These are phyloP conservation scores for Aspergillus nidulans DNA, from an alignment of 495 filamentous ascomycete genomes.

Conservation along the genomic window DNA sequence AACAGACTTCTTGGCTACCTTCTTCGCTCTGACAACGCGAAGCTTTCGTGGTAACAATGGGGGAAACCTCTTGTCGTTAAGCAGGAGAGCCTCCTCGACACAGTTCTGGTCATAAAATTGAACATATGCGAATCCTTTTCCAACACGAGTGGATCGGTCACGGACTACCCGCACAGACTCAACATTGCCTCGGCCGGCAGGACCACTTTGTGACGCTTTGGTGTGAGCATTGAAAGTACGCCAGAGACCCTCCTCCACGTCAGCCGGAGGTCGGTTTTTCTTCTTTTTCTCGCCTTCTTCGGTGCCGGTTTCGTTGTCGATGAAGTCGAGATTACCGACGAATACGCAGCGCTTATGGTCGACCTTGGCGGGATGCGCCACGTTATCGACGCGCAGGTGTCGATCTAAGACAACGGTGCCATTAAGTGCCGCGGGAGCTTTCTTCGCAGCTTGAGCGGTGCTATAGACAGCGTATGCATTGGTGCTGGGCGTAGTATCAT, in stretches of 20 bases:
- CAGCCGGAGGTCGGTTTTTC: constrained; percentile 70
- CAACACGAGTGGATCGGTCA: constrained; percentile 82
- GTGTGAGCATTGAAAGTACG: constrained; percentile 62
- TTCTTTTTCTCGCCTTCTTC: constrained; percentile 50
- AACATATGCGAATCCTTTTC: constrained; percentile 97
- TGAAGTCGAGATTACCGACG: constrained; percentile 93
- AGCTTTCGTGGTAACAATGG: constrained; percentile 85
- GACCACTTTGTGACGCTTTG: constrained; percentile 35
- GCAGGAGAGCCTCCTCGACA: constrained; percentile 81
- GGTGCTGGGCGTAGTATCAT: constrained; percentile 83
- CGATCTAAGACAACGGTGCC: constrained; percentile 79
- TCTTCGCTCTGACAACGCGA: constrained; percentile 80
- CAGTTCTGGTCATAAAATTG: constrained; percentile 87
- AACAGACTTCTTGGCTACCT: constrained; percentile 62
- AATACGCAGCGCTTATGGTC: constrained; percentile 92
- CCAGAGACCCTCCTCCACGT: constrained; percentile 96
- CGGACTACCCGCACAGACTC: constrained; percentile 93
- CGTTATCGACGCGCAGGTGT: constrained; percentile 83
- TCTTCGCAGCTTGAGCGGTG: constrained; percentile 64
- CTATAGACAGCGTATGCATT: constrained; percentile 92
- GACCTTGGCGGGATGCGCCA: constrained; percentile 78
- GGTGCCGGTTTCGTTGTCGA: constrained; percentile 68
- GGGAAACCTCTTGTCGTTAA: constrained; percentile 86
- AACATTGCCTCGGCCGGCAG: constrained; percentile 60
- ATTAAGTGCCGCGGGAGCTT: constrained; percentile 74